phyloP scores from a whole-genome alignment of 2,329 filamentous ascomycete species.

The Fusarium irregulare region DNA sequence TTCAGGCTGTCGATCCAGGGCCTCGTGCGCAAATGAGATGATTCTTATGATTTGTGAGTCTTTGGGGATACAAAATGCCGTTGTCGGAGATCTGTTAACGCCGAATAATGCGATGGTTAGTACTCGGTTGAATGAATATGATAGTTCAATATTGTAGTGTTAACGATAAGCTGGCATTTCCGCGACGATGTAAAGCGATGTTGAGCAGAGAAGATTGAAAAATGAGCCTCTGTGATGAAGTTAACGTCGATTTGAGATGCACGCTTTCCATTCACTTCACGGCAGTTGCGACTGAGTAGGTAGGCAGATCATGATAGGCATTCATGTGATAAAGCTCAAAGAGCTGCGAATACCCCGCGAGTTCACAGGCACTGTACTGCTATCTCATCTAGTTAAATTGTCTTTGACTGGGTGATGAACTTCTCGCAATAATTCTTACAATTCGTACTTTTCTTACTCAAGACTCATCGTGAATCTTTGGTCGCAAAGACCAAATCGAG shows the following conservation, averaged over 20 bases:
- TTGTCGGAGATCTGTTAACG: not conserved
- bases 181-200: not conserved
- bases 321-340: not conserved
- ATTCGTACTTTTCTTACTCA: not conserved
- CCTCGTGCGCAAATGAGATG: not conserved
- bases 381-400: not conserved
- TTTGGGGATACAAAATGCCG: not conserved
- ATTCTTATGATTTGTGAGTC: not conserved
- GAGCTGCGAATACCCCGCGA: not conserved
- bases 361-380: not conserved
- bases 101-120: not conserved
- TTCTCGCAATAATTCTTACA: not conserved
- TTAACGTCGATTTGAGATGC: not conserved
- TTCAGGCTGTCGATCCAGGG: slow-evolving; percentile 29
- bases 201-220: not conserved
- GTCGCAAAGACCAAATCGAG: slow-evolving; percentile 15
- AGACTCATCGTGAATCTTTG: not conserved
- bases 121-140: not conserved
- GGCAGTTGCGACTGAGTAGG: not conserved
- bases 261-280: not conserved
- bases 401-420: not conserved
- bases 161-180: not conserved
- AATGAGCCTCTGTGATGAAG: not conserved
- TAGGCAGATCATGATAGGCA: not conserved
- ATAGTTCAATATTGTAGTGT: not conserved